Evolutionary conservation across 2,329 filamentous ascomycete genomes (phyloP).

Genomic region (Microsporum audouinii): DNA sequence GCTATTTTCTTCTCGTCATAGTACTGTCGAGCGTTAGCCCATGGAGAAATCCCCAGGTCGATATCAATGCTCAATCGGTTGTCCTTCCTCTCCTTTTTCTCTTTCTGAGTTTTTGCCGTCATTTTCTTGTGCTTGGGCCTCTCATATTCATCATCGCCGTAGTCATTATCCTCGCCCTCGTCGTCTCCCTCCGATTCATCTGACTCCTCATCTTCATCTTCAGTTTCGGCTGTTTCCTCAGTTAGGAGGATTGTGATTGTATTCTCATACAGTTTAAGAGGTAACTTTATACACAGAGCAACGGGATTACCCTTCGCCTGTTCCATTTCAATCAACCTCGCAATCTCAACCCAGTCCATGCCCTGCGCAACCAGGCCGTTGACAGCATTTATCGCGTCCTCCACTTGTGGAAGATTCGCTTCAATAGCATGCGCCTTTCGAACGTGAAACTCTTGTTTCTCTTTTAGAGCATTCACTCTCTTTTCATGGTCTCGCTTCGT

Average conservation of each 20-base stretch:
- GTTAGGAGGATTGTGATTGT: slow-evolving; percentile 68
- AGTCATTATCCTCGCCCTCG: slow-evolving; percentile 19
- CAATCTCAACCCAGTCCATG: slow-evolving; percentile 96
- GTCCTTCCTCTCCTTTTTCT: slow-evolving; percentile 17
- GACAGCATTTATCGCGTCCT: slow-evolving; percentile 84
- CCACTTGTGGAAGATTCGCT: slow-evolving; percentile 78
- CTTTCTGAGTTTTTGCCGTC: slow-evolving; percentile 12
- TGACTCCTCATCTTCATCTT: slow-evolving; percentile 37
- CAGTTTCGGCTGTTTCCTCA: slow-evolving; percentile 55
- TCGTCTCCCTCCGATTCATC: slow-evolving; percentile 28
- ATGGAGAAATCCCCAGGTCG: slow-evolving; percentile 68
- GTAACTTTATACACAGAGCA: slow-evolving; percentile 73
- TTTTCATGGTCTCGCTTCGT: slow-evolving; percentile 73
- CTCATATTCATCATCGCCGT: slow-evolving; percentile 6
- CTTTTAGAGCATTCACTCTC: slow-evolving; percentile 70
- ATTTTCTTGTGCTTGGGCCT: background rate
- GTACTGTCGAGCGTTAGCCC: slow-evolving; percentile 82
- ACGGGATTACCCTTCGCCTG: slow-evolving; percentile 71
- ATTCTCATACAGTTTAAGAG: slow-evolving; percentile 82
- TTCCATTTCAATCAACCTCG: slow-evolving; percentile 75
- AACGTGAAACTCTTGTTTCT: slow-evolving; percentile 68
- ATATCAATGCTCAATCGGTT: slow-evolving; percentile 62
- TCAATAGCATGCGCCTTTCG: slow-evolving; percentile 84
- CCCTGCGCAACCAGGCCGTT: slow-evolving; percentile 85
- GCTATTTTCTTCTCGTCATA: slow-evolving; percentile 81